Evolutionary conservation across 208 protist genomes (phyloP), one percentile per base, ranked within the genome.

Genomic region (Leishmania tarentolae): DNA sequence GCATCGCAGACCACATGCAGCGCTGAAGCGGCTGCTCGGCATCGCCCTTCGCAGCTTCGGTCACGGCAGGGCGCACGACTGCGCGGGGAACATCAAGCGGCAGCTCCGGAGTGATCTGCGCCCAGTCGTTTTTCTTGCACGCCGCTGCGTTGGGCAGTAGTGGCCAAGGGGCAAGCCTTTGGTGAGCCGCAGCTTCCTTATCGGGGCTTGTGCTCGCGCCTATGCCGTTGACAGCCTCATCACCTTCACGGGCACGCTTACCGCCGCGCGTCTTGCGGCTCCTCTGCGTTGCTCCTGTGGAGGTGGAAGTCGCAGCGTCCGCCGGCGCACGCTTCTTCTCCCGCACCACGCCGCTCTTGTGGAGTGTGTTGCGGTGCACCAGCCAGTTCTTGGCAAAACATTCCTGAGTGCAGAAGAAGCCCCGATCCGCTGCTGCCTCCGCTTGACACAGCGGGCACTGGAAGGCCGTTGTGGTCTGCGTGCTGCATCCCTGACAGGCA

Each of bases 371-470:
- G 44, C 94, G 92, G 84, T 97, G 94, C 50, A 80, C 66, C 6
- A 94, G 71, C 93, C 94, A 97, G 78, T 95, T 88, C 71, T 83
- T 81, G 17, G 93, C 93, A 74, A 97, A 97, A 81, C 94, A 97
- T 75, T 87, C 81, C 83, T 97, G 94, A 6, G 83, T 77, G 81
- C 94, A 97, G 84, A 93, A 97, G 84, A 93, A 96, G n/a, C 93
- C 94, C 70, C 83, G 82, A 37, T 90, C 81, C 40, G 86, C 90
- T 63, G 70, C 76, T 42, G 61, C 72, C 78, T 96, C 89, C 0
- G 94, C 94, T 69, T 97, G 90, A 82, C 94, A 97, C 37, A 97
- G 86, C 8, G 94, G 94, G 68, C 94, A 97, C 81, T 97, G 94
- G 77, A 95, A 93, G 44, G 78, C 78, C 21, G 76, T 74, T 11